phyloP scores from a whole-genome alignment of 2,329 filamentous ascomycete genomes.

The Helotiales sp. region DNA sequence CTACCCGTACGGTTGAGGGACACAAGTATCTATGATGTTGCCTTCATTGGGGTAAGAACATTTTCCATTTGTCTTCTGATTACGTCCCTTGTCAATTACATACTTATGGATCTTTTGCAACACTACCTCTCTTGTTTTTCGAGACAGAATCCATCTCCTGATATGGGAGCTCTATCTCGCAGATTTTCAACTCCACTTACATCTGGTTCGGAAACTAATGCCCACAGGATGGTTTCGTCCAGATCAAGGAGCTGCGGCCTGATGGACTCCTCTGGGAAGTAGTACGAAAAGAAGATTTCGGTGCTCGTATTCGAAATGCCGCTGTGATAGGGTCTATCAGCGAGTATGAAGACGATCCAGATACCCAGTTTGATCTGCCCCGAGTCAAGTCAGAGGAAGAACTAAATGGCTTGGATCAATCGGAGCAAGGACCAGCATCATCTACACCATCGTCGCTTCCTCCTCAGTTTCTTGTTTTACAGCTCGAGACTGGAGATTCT shows the following conservation, averaged over 20 bases:
- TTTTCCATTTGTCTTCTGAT: slow-evolving; percentile 14
- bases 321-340: slow-evolving; percentile 66
- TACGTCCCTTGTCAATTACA: background rate
- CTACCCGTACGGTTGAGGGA: slow-evolving; percentile 77
- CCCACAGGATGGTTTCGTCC: slow-evolving; percentile 70
- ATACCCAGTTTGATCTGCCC: slow-evolving; percentile 31
- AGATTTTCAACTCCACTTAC: background rate
- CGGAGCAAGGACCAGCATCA: background rate
- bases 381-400: slow-evolving; percentile 26
- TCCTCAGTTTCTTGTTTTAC: slow-evolving; percentile 78
- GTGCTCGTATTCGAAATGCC: slow-evolving; percentile 75
- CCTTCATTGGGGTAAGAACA: slow-evolving; percentile 75
- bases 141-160: no score
- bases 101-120: no score
- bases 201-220: slow-evolving; percentile 24
- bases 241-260: slow-evolving; percentile 72
- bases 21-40: slow-evolving; percentile 72
- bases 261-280: slow-evolving; percentile 74
- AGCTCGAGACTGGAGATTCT: slow-evolving; percentile 70
- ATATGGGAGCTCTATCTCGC: background rate
- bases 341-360: slow-evolving; percentile 28
- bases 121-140: no score
- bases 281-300: slow-evolving; percentile 77
- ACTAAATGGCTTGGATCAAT: slow-evolving; percentile 40
- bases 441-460: slow-evolving; percentile 48